Percentiles rank a stretch among this genome's conserved stretches.
Evolutionary conservation across 495 filamentous ascomycete species (phyloP).

Genomic region (Poronia punctata): DNA sequence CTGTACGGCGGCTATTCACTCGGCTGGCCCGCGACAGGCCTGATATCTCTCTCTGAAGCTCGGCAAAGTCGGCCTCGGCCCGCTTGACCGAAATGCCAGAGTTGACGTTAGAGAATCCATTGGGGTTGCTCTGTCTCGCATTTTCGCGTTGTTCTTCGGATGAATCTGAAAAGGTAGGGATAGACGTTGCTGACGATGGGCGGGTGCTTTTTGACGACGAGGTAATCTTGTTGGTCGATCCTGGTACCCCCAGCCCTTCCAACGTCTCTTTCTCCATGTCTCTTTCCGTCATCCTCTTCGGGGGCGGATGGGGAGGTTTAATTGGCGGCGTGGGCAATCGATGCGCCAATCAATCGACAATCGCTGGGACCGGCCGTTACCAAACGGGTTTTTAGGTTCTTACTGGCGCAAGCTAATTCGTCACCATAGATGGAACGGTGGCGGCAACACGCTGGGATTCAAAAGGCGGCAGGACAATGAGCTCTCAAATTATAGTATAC

Average conservation of each 20-base stretch:
- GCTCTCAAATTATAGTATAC: too few species aligned
- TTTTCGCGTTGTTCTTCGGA: constrained; percentile 39
- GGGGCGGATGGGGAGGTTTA: not conserved
- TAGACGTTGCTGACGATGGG: constrained; percentile 31
- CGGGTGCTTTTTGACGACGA: constrained; percentile 13
- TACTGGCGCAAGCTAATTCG: not conserved
- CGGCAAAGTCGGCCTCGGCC: constrained; percentile 70
- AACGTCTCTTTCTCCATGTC: constrained; percentile 11
- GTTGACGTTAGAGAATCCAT: constrained; percentile 40
- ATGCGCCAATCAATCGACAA: not conserved
- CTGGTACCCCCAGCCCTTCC: constrained; percentile 3
- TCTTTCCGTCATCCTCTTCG: constrained; percentile 9
- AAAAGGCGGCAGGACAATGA: too few species aligned
- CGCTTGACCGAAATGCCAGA: constrained; percentile 60
- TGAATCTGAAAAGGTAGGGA: constrained; percentile 27
- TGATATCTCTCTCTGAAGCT: constrained; percentile 67
- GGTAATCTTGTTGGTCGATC: constrained; percentile 1
- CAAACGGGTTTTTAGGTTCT: too few species aligned
- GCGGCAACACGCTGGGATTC: not conserved
- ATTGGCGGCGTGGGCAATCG: not conserved
- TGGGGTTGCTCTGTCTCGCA: constrained; percentile 40
- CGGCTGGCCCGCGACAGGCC: constrained; percentile 53
- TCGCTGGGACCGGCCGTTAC: not conserved
- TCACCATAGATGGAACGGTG: not conserved
- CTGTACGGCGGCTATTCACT: constrained; percentile 27